Evolutionary conservation across 225 moss, liverwort and hornwort genomes (phyloP).

Genomic region (Asterella californica): DNA sequence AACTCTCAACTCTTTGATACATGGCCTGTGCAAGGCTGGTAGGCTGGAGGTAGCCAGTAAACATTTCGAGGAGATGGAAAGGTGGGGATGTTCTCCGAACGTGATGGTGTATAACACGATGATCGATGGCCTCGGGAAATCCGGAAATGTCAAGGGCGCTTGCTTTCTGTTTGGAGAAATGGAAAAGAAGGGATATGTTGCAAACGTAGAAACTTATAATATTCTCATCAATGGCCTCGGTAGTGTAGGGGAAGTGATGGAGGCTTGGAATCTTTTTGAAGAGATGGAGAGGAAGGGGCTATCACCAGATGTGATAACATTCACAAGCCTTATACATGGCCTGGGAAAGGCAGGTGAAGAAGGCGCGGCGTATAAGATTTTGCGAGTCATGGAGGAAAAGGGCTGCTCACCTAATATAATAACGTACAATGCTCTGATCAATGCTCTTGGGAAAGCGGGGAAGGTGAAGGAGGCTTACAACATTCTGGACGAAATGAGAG

Average conservation of each 20-base stretch:
- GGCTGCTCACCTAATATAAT: conserved; percentile 67
- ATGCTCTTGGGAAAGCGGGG: conserved; percentile 75
- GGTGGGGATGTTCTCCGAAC: conserved; percentile 50
- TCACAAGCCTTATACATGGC: conserved; percentile 69
- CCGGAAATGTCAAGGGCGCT: conserved; percentile 67
- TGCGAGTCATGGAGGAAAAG: conserved; percentile 69
- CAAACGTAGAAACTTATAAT: conserved; percentile 80
- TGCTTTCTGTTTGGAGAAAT: conserved; percentile 69
- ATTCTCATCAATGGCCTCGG: conserved; percentile 83
- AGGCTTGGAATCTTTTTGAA: conserved; percentile 65
- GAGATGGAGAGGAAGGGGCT: conserved; percentile 73
- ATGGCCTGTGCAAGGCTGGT: conserved; percentile 74
- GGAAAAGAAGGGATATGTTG: conserved; percentile 54
- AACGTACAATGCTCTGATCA: conserved; percentile 73
- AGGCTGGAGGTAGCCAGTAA: conserved; percentile 61
- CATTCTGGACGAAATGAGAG: conserved; percentile 44
- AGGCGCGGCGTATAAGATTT: conserved; percentile 52
- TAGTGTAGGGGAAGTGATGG: conserved; percentile 63
- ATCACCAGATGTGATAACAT: conserved; percentile 72
- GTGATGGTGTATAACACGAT: conserved; percentile 70
- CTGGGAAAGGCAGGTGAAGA: conserved; percentile 64
- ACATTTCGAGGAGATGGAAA: conserved; percentile 73
- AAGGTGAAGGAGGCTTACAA: conserved; percentile 51
- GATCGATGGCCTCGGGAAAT: conserved; percentile 78
- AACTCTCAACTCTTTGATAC: conserved; percentile 64